Base-by-base conservation (phyloP, 1,139 yeast genomes). In the Pichia cactophila region DNA sequence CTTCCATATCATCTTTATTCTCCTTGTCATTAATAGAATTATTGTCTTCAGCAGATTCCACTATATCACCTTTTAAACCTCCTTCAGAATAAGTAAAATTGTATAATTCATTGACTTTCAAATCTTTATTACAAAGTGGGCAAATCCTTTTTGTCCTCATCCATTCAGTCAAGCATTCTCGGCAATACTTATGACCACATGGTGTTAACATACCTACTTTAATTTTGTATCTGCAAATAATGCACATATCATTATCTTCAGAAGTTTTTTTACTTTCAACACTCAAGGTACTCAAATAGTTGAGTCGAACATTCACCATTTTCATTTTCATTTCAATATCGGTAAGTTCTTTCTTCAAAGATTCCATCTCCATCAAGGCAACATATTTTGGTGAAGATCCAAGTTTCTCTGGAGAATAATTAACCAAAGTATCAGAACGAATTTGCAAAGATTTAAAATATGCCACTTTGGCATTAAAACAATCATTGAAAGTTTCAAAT, bases 131-230 rank as follows among this genome's bases (percentile, higher is more conserved):
- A 65, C 97, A 90, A 60, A 88, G 72, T 0, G 97, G 97, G 64
- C 97, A 90, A 1, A 70, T 64, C 8, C 65, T 63, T 40, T 74
- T 74, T 23, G 70, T 70, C 14, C 67, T 69, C 49, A 60, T 61
- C 97, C 98, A 92, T 50, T 75, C 81, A 16, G 68, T 73, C 38
- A 89, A 70, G 64, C 97, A 90, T 2, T 77, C 83, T 51, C 78
- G 77, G 62, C 97, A 90, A 62, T 84, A 90, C 58, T 82, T 83
- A 65, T 90, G 97, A 0, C 97, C 97, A 72, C 97, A 90, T 20
- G 80, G 81, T 0, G 95, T 83, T 53, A 90, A 70, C 0, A 92
- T 76, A 0, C 97, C 97, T 44, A 80, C 72, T 3, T 79, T 72
- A 43, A 89, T 87, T 2, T 75, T 64, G 4, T 80, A 73, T 26